Evolutionary conservation across 306 rosid species (phyloP).

Genomic region (Trifolium fragiferum): DNA sequence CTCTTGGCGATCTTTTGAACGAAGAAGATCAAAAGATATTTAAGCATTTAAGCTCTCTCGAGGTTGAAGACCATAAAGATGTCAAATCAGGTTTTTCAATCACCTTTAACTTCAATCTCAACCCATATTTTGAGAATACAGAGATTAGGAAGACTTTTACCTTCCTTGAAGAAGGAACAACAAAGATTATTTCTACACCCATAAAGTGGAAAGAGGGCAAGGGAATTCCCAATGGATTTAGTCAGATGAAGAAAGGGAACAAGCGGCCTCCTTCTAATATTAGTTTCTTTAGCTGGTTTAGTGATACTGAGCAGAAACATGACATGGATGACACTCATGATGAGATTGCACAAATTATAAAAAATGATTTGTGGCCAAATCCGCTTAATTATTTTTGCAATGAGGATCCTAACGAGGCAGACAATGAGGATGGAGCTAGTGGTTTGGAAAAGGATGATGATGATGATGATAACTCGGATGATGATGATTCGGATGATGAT

Average conservation of each 20-base stretch:
- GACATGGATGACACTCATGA: constrained; percentile 78
- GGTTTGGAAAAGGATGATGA: constrained; percentile 84
- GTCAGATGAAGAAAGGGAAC: constrained; percentile 81
- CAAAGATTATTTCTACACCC: constrained; percentile 80
- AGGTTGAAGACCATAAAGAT: constrained; percentile 91
- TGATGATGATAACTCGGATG: constrained; percentile 61
- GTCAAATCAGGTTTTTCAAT: constrained; percentile 90
- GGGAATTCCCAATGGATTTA: constrained; percentile 80
- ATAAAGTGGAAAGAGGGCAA: constrained; percentile 95
- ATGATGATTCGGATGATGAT: constrained; percentile 40
- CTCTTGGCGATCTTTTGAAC: constrained; percentile 65
- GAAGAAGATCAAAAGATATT: constrained; percentile 94
- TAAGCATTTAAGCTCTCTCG: constrained; percentile 79
- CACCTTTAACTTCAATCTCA: constrained; percentile 72
- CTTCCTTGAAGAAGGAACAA: constrained; percentile 88
- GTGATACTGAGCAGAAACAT: constrained; percentile 68
- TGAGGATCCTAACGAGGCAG: constrained; percentile 82
- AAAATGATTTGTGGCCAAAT: constrained; percentile 97
- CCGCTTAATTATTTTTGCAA: constrained; percentile 85
- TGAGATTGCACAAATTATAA: constrained; percentile 83
- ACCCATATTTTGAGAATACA: constrained; percentile 87
- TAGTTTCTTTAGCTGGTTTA: constrained; percentile 86
- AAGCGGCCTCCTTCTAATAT: constrained; percentile 71
- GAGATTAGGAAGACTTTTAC: constrained; percentile 84
- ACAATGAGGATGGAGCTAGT: constrained; percentile 68